Conservation (phyloP, 805 yeast genomes). For the Metschnikowia bowlesiae region DNA sequence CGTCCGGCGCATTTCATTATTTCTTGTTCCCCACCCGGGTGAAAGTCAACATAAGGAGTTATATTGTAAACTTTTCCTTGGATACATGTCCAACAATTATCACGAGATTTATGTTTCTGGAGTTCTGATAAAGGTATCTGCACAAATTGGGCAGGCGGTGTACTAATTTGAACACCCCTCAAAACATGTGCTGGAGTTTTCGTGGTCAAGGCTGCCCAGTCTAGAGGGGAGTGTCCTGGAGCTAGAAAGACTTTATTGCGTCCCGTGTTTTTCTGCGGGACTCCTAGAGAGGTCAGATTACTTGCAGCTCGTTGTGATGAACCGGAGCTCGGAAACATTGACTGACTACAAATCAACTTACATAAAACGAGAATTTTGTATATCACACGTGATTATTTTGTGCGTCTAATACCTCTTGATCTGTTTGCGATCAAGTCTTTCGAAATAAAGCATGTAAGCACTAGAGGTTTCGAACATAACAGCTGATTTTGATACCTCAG, state of each 20-base stretch:
- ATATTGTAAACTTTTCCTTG: constrained; percentile 80
- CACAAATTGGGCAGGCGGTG: constrained; percentile 50
- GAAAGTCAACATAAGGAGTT: constrained; percentile 78
- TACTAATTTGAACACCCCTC: constrained; percentile 47
- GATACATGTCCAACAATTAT: constrained; percentile 83
- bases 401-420: constrained; percentile 8
- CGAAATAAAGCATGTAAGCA: constrained; percentile 86
- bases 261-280: constrained; percentile 11
- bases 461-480: constrained; percentile 67
- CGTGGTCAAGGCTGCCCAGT: constrained; percentile 67
- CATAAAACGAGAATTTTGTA: not conserved
- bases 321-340: constrained; percentile 22
- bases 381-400: constrained; percentile 6
- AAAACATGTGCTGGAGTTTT: constrained; percentile 44
- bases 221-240: constrained; percentile 83
- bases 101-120: constrained; percentile 48
- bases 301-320: constrained; percentile 33
- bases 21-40: constrained; percentile 88
- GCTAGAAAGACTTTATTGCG: constrained; percentile 54
- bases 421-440: constrained; percentile 40
- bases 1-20: constrained; percentile 75
- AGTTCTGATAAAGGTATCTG: constrained; percentile 56
- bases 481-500: constrained; percentile 54
- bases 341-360: not conserved
- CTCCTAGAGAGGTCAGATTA: constrained; percentile 9